Base-by-base conservation (phyloP, 2,329 filamentous ascomycete species). In the Penicillium occitanis region DNA sequence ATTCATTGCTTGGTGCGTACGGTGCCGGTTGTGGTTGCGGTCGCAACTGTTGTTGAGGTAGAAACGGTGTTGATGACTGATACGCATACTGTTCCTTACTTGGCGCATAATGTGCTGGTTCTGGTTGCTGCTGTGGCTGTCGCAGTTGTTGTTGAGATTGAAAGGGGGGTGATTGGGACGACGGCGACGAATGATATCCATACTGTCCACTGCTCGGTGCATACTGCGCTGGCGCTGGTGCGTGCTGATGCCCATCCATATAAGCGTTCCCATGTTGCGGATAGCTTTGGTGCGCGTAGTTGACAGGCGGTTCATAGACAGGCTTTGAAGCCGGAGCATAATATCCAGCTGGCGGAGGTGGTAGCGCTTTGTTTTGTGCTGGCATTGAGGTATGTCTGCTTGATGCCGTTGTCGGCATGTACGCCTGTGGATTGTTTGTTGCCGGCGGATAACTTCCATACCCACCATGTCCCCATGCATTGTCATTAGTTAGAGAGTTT, bases 261-360 rank as follows among this genome's bases (percentile, higher is more conserved):
- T 48, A 37, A 30, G 48, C 8, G 6, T 40, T 53, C 30, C 19
- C 22, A 8, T 61, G 22, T 10, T 33, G 48, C 7, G 40, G 19
- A 30, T 53, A 44, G 22, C 13, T 25, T 35, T 58, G 59, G 7
- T 40, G 7, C 33, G 17, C 19, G 28, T 70, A 68, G n/a, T 63
- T 60, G 37, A n/a, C 25, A 0, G 57, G n/a, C 6, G 40, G 35
- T 46, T 60, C 57, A 1, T 60, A 30, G 14, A 33, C 14, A 30
- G 35, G 22, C 57, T 60, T 60, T 6, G 57, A 61, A 61, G 68
- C 59, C 4, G 71, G 72, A 4, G 69, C 70, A 59, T 71, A 73
- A 62, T 71, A 73, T 13, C 70, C 65, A 7, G 22, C 53, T 30
- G 61, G 65, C 14, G 65, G 65, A 14, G 65, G 53, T 35, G 65